Percentiles rank a stretch among this genome's conserved stretches.
phyloP scores from a whole-genome alignment of 2,329 filamentous ascomycete species.

The Colletotrichum theobromicola region DNA sequence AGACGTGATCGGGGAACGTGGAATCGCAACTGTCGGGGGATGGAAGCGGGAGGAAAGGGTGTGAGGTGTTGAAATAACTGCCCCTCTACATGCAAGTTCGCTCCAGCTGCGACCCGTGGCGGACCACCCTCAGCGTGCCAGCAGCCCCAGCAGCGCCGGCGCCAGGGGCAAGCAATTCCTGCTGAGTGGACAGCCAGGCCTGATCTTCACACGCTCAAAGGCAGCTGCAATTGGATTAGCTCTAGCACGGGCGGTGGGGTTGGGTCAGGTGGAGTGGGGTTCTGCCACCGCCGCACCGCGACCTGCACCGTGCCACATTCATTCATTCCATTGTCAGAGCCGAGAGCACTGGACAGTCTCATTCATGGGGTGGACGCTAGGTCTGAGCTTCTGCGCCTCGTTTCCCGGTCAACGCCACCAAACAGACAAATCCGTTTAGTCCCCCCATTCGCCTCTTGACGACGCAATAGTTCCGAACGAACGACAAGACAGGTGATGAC shows the following conservation, averaged over 20 bases:
- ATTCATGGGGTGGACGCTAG: background rate
- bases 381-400: conserved; percentile 11
- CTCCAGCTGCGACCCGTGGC: conserved; percentile 17
- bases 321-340: background rate
- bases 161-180: background rate
- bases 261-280: conserved; percentile 14
- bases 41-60: conserved; percentile 33
- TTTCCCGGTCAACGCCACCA: conserved; percentile 17
- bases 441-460: background rate
- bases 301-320: conserved; percentile 2
- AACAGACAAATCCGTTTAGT: conserved; percentile 6
- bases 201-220: conserved; percentile 8
- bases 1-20: conserved; percentile 26
- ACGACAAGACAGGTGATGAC: background rate
- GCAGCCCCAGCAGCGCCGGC: background rate
- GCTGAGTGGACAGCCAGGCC: background rate
- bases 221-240: conserved; percentile 22
- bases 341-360: background rate
- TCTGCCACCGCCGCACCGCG: background rate
- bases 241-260: conserved; percentile 12
- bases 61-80: conserved; percentile 36
- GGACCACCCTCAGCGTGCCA: conserved; percentile 17
- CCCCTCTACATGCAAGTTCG: conserved; percentile 44
- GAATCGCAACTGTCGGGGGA: conserved; percentile 25
- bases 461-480: background rate